Base-by-base conservation (phyloP, 2,329 filamentous ascomycete genomes). In the Neonectria coccinea region DNA sequence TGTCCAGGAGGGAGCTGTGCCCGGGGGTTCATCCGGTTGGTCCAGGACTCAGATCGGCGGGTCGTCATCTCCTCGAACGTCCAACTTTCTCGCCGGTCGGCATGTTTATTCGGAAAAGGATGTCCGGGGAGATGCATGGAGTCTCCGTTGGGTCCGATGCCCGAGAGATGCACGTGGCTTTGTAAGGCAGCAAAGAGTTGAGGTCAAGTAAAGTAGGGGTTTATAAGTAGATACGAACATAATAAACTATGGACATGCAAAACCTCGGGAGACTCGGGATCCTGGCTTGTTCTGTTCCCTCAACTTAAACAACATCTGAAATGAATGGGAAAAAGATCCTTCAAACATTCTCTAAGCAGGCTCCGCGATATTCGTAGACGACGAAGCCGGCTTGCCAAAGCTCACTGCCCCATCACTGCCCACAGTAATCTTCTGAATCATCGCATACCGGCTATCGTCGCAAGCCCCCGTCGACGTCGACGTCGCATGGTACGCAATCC, bases 401-500 rank as follows among this genome's bases (percentile, higher is more conserved):
- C 83, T 80, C 1, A 83, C 85, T 4, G 79, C 79, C 1, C 84
- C 84, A 62, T 86, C 79, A 0, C 77, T 75, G 39, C 84, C 82
- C 72, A 79, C 82, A 18, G 80, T 81, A 22, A 88, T 74, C 45
- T 79, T 79, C 71, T 86, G 81, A 1, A 82, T 82, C 76, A 84
- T 84, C 2, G 85, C 83, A 63, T 86, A 86, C 27, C 85, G 75
- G 39, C 78, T 83, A 2, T 81, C 78, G 67, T 86, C 84, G 63
- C 86, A 88, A 1, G 82, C 79, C 0, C 85, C 85, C 0, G 73
- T 75, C 6, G 78, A 76, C 62, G 79, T 83, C 2, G 78, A 74
- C 1, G 84, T 86, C 0, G 85, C 85, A 66, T 88, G 85, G 72
- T 84, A 88, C 2, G 84, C 81, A 59, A 84, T 85, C 84, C 84